These are phyloP conservation scores for Castanospermum australe DNA, from an alignment of 306 rosid species.

Conservation along the genomic window DNA sequence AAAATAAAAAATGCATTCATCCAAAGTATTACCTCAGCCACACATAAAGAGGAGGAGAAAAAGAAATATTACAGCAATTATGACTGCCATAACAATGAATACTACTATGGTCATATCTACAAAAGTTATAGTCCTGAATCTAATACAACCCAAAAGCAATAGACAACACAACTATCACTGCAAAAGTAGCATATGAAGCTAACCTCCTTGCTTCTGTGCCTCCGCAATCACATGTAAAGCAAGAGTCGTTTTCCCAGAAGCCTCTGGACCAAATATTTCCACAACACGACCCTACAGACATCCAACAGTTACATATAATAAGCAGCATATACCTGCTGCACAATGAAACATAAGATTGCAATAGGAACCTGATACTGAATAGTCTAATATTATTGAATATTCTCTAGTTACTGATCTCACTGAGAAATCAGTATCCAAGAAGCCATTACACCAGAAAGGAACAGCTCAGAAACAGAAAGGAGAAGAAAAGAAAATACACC, in stretches of 20 bases:
- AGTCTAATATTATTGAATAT: no score
- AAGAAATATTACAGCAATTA: background rate
- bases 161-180: constrained; percentile 8
- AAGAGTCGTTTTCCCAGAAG: constrained; percentile 96
- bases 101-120: background rate
- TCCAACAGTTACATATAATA: constrained; percentile 24
- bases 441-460: no score
- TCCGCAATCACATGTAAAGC: constrained; percentile 90
- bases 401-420: no score
- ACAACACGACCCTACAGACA: constrained; percentile 85
- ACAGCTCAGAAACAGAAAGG: no score
- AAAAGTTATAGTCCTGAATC: background rate
- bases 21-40: background rate
- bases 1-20: background rate
- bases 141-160: background rate
- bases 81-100: background rate
- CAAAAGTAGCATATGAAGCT: constrained; percentile 10
- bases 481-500: no score
- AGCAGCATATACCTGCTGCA: constrained; percentile 5
- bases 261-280: constrained; percentile 97
- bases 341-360: background rate
- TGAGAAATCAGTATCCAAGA: no score
- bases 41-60: background rate
- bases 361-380: no score
- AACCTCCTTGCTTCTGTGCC: constrained; percentile 96